Base-by-base conservation (phyloP, 192 early-diverging fungal species). In the Phycomyces nitens region DNA sequence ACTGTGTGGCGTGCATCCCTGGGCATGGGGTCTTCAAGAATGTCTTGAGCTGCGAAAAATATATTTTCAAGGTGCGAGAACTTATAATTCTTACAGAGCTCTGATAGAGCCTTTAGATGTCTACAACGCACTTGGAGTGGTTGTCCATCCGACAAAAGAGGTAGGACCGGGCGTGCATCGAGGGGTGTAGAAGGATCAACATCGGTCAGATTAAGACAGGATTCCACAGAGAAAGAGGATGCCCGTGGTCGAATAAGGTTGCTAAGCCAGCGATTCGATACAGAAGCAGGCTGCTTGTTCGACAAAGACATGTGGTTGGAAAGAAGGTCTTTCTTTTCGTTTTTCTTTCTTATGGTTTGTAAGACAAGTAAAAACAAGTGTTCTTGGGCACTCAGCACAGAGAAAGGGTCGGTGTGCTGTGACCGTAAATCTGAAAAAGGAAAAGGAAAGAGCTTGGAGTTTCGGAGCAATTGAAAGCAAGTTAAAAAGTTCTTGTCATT, bases 41-140 rank as follows among this genome's bases (percentile, higher is more conserved):
- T 64, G 41, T 85, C 81, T 15, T 74, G 59, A 10, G 83, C 64
- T 15, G 79, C 66, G n/a, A 78, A 62, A 71, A 78, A 85, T 8
- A 85, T 68, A 58, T 85, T 79, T 42, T 77, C 79, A 34, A 77
- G 60, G 44, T 82, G 77, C 8, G 78, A 74, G 39, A 85, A 81
- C 10, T 80, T 74, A 40, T 85, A 85, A 16, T 60, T 71, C 41
- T 70, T 63, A 11, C 77, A 75, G n/a, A 83, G 67, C 18, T 53
- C 65, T 50, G 72, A 75, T 42, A 85, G 62, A 47, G 78, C 77
- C 8, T 74, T 75, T 20, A 85, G 62, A 23, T 77, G 75, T 59
- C 76, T 75, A n/a, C 76, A 58, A 34, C 80, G 81, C 5, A 71
- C 64, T 18, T 59, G 55, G 8, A 83, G 22, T 8, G 75, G 53